Base-by-base conservation (phyloP, 306 rosid genomes). In the Vigna trinervia region DNA sequence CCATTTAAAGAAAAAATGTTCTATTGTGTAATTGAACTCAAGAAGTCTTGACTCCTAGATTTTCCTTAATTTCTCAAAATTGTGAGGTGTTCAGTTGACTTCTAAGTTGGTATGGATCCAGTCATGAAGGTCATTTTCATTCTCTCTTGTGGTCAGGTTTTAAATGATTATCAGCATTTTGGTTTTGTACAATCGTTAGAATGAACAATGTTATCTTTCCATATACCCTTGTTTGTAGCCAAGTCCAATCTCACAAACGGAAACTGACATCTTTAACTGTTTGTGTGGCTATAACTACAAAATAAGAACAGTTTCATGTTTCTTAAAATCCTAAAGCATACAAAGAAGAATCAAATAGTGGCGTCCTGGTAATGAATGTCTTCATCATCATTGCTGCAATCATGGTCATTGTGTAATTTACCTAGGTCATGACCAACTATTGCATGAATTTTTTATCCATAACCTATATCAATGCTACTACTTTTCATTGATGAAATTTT, bases 201-300 rank as follows among this genome's bases (percentile, higher is more conserved):
- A 38, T 28, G 50, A 48, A 56, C 20, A 17, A 39, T 48, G 74
- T 53, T 50, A 4, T 5, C 4, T 32, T 3, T 32, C 76, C 17
- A 54, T 17, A 59, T 50, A 57, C 80, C 69, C 34, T 73, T 67
- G 65, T 75, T 22, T 76, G 76, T 79, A 19, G 47, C 52, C 64
- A 70, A 79, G 73, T 76, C 71, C 76, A 78, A 66, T 69, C 17
- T 79, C 23, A 30, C 83, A 65, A 54, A 72, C 82, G 41, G 79
- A 79, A 86, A 66, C 75, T 4, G 80, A 86, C 81, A 76, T 65
- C 53, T 70, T 57, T 56, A 53, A 41, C 86, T 75, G 70, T 64
- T 85, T 12, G 12, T 26, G 38, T 72, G 82, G 63, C 43, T 13
- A 52, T 59, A 50, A 48, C 61, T 26, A 51, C 56, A 19, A 39